Base-by-base conservation (phyloP, 257 asterid species). In the Solanum bulbocastanum region DNA sequence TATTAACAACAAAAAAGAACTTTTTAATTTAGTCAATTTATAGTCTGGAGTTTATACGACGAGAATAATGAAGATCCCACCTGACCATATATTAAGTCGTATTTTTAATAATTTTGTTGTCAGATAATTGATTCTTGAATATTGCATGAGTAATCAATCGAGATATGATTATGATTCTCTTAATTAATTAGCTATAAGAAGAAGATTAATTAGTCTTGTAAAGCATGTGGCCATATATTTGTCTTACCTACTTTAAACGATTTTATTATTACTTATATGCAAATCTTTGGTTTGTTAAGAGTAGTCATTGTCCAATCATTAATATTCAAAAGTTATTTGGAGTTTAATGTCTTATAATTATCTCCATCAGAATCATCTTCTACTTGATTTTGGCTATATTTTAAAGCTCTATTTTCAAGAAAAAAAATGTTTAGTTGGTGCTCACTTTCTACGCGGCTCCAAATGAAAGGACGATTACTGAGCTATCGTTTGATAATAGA, bases 221-320 rank as follows among this genome's bases (percentile, higher is more conserved):
- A 74, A 69, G 86, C 94, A 93, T 90, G 94, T 93, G 95, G 87
- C 78, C 74, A 40, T 69, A 88, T 90, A 89, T 92, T 88, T 92
- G 90, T 87, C 91, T 65, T 32, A 87, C 91, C 89, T 86, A 86
- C 83, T 83, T 83, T 82, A 30, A 33, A 78, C 2, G 88, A 91
- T 88, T 87, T 90, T 84, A 49, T 12, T 6, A 25, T 86, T 87
- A 22, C 52, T 75, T 25, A 25, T 16, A 11, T 87, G 37, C 42
- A 82, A 27, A 49, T 82, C 20, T 46, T 82, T 82, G 30, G 69
- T 49, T 82, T 82, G 85, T 32, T 82, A 82, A 15, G 66, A 82
- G 69, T 82, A 82, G 69, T 82, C 85, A 82, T 82, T 82, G 44
- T 82, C 85, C 49, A 82, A 82, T 49, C 69, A 82, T 82, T 30